Evolutionary conservation across 1,139 yeast species (phyloP), one percentile per base, ranked within the genome.

Genomic region (Kurtzmaniella natalensis): DNA sequence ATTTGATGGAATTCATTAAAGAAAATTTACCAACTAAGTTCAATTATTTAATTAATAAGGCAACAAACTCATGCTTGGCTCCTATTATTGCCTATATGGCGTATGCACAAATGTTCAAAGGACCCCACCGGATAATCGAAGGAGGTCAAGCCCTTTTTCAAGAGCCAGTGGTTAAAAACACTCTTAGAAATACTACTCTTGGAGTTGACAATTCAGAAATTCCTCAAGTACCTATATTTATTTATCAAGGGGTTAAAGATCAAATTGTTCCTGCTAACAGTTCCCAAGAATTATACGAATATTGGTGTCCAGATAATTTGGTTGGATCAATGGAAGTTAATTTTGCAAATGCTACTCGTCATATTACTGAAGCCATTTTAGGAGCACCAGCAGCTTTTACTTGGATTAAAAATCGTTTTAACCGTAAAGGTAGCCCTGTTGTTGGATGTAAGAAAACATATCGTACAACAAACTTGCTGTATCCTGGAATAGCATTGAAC

Each of bases 171-270:
- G 36, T 41, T 5, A n/a, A 21, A 7, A 20, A 37, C 1, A 27
- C 43, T 20, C 17, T 44, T 9, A 42, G 35, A 31, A 44, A 44
- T 5, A 36, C 39, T 24, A 47, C 45, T 7, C 18, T 37, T 11
- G 37, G 37, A 9, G 28, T 30, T 11, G 26, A 31, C 13, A 26
- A 29, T 5, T 38, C 11, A 28, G 40, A 31, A 15, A 19, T 31
- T 6, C 58, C 58, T 1, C 32, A 48, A 25, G 36, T 48, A 5
- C 57, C 57, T 3, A 29, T 53, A 6, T 51, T 51, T 30, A 37
- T 50, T 15, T 51, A 44, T 37, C 55, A 52, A 32, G 48, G 51
- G 2, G 30, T 36, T 27, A 29, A 37, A 3, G 57, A 53, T 31
- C 49, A 46, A 19, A 37, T 51, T 13, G 46, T 48, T 11, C 51